Evolutionary conservation across 805 yeast species (phyloP).

Genomic region (Teunomyces atbi): DNA sequence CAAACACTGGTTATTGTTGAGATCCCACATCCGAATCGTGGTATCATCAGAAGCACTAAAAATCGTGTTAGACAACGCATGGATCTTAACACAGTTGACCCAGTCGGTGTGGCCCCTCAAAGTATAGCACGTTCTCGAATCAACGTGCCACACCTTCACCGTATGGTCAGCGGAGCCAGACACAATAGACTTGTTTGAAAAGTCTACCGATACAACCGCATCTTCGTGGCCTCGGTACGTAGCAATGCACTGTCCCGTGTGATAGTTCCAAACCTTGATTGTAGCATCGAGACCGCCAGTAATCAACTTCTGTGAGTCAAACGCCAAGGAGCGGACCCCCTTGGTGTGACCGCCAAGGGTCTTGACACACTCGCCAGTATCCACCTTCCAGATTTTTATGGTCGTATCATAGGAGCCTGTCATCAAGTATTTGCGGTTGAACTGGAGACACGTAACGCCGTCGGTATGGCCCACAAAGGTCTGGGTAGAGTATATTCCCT

Average conservation of each 20-base stretch:
- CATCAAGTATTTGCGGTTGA: slow-evolving; percentile 70
- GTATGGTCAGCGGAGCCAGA: slow-evolving; percentile 93
- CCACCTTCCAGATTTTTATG: slow-evolving; percentile 89
- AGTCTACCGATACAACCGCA: slow-evolving; percentile 82
- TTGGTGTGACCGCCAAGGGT: slow-evolving; percentile 86
- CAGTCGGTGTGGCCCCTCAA: slow-evolving; percentile 90
- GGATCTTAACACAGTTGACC: slow-evolving; percentile 88
- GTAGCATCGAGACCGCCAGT: slow-evolving; percentile 92
- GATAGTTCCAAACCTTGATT: slow-evolving; percentile 93
- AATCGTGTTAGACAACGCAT: slow-evolving; percentile 71
- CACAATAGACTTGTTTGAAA: slow-evolving; percentile 74
- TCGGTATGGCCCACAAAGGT: slow-evolving; percentile 80
- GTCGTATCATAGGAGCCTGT: slow-evolving; percentile 93
- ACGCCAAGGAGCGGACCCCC: slow-evolving; percentile 81
- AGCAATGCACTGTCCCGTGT: slow-evolving; percentile 90
- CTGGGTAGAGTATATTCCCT: slow-evolving; percentile 64
- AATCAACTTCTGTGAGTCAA: slow-evolving; percentile 85
- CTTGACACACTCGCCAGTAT: slow-evolving; percentile 70
- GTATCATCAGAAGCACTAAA: slow-evolving; percentile 90
- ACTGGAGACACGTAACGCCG: slow-evolving; percentile 86
- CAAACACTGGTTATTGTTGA: slow-evolving; percentile 74
- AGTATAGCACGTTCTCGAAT: slow-evolving; percentile 86
- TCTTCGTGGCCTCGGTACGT: slow-evolving; percentile 92
- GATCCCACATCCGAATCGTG: slow-evolving; percentile 93
- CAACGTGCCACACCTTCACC: slow-evolving; percentile 95